phyloP scores from a whole-genome alignment of 176 grass and related monocot genomes.

The Alopecurus myosuroides region DNA sequence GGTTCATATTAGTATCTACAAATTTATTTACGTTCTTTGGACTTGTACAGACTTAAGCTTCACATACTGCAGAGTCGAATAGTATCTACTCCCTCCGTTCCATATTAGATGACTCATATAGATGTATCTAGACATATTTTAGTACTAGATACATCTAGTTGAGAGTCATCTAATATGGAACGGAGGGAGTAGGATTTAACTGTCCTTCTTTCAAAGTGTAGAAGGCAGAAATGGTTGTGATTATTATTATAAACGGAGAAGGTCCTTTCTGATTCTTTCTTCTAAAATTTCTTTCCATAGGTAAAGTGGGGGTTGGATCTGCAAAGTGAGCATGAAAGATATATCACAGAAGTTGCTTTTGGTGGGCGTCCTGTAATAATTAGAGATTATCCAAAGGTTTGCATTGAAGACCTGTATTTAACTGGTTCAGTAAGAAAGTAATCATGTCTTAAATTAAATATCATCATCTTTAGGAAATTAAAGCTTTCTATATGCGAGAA shows the following conservation, averaged over 20 bases:
- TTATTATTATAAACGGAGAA: not conserved
- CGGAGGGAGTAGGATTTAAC: no score
- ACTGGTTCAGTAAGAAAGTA: not conserved
- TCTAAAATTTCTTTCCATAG: conserved; percentile 24
- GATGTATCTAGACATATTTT: no score
- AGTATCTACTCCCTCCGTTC: no score
- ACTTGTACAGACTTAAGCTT: not conserved
- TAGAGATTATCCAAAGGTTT: conserved; percentile 97
- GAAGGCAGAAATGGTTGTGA: not conserved
- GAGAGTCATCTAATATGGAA: no score
- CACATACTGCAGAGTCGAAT: not conserved
- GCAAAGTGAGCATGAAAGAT: conserved; percentile 99
- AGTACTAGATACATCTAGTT: no score
- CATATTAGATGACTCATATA: no score
- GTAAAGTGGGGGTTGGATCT: conserved; percentile 96
- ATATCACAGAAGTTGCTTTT: conserved; percentile 95
- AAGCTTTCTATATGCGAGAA: conserved; percentile 98
- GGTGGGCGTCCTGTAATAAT: conserved; percentile 90
- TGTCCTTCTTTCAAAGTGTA: not conserved
- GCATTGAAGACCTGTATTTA: not conserved
- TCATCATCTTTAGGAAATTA: conserved; percentile 72
- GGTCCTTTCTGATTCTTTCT: not conserved
- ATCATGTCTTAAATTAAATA: not conserved
- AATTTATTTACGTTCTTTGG: not conserved
- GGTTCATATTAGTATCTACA: not conserved